Evolutionary conservation across 2,329 filamentous ascomycete species (phyloP).

Genomic region (Juglanconis oblonga): DNA sequence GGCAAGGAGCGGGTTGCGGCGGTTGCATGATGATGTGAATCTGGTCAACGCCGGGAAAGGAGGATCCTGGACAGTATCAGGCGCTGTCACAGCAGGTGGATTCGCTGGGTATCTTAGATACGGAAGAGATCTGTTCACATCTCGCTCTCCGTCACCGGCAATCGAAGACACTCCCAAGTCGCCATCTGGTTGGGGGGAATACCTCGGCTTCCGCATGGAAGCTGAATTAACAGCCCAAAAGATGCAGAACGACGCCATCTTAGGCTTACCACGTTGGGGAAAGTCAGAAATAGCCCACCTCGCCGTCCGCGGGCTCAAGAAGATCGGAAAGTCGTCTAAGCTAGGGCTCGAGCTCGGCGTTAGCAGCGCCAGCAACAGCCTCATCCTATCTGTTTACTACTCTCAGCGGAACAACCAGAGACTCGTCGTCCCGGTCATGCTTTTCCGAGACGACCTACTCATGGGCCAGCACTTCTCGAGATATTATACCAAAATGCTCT

Average conservation of each 20-base stretch:
- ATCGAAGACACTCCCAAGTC: not conserved
- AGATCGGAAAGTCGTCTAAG: slow-evolving; percentile 38
- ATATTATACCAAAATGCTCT: slow-evolving; percentile 27
- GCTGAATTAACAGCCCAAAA: slow-evolving; percentile 39
- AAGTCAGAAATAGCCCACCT: slow-evolving; percentile 24
- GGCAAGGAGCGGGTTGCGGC: slow-evolving; percentile 33
- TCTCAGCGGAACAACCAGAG: slow-evolving; percentile 38
- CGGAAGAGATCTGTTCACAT: slow-evolving; percentile 30
- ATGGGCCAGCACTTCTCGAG: not conserved
- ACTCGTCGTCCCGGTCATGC: slow-evolving; percentile 40
- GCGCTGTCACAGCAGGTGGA: slow-evolving; percentile 28
- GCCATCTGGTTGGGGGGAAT: not conserved
- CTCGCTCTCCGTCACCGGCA: slow-evolving; percentile 19
- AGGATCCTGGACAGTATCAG: slow-evolving; percentile 40
- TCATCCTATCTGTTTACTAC: slow-evolving; percentile 47
- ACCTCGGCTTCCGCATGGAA: slow-evolving; percentile 34
- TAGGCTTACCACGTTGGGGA: not conserved
- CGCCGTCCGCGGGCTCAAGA: slow-evolving; percentile 42
- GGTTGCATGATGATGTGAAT: slow-evolving; percentile 34
- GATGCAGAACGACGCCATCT: not conserved
- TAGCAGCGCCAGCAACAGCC: slow-evolving; percentile 34
- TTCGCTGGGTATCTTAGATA: slow-evolving; percentile 36
- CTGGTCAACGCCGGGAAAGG: slow-evolving; percentile 11
- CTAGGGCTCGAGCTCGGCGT: slow-evolving; percentile 44
- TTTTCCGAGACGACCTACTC: slow-evolving; percentile 1